Conservation (phyloP, 1,284 basidiomycete genomes). For the Boletus semigastroideus region DNA sequence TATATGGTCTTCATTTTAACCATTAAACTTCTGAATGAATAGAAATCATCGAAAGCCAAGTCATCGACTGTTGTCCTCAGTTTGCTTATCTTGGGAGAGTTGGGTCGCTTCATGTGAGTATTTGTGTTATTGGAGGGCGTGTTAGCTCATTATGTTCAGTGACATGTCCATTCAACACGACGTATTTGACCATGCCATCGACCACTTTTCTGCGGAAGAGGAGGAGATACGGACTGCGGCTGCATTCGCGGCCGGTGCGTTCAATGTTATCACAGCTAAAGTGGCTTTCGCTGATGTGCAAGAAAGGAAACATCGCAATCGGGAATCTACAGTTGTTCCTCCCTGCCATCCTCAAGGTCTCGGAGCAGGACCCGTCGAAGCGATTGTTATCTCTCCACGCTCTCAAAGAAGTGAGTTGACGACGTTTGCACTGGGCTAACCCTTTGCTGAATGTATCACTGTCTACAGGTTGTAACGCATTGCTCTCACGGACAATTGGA, state of each 20-base stretch:
- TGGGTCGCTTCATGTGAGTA: constrained; percentile 82
- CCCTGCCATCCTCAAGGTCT: constrained; percentile 80
- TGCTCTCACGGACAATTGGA: constrained; percentile 83
- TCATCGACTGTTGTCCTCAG: constrained; percentile 74
- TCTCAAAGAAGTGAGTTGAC: constrained; percentile 79
- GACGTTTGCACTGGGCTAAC: neutral
- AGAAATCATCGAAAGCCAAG: constrained; percentile 67
- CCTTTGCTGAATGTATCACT: neutral
- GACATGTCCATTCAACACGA: constrained; percentile 80
- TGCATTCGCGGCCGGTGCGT: constrained; percentile 84
- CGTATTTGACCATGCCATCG: constrained; percentile 72
- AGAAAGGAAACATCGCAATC: constrained; percentile 87
- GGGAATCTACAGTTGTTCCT: constrained; percentile 87
- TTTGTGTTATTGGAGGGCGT: neutral
- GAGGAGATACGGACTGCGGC: constrained; percentile 87
- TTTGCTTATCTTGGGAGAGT: constrained; percentile 84
- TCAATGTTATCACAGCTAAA: neutral
- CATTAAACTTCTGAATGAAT: constrained; percentile 9
- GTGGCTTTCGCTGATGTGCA: constrained; percentile 15
- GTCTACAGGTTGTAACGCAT: constrained; percentile 80
- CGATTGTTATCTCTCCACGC: constrained; percentile 87
- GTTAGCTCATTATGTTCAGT: constrained; percentile 40
- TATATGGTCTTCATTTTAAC: neutral
- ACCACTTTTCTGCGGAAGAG: constrained; percentile 72
- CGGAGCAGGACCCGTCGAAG: constrained; percentile 76